Evolutionary conservation across 2,329 filamentous ascomycete species (phyloP).

Genomic region (Coniochaeta pulveracea): DNA sequence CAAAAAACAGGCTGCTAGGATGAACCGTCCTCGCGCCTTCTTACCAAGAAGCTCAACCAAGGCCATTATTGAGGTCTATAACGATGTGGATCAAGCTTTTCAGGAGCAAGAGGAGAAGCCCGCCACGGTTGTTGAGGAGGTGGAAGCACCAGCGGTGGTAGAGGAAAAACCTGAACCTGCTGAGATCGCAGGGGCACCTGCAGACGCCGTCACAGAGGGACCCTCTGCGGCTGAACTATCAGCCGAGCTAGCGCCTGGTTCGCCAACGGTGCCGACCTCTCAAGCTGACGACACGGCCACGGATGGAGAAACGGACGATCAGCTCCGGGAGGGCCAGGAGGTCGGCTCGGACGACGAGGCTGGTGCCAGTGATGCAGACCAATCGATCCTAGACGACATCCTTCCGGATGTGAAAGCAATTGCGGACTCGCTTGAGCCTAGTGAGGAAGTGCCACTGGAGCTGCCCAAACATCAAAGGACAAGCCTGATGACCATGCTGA

Average conservation of each 20-base stretch:
- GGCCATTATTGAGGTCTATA: conserved; percentile 91
- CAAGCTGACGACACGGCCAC: conserved; percentile 23
- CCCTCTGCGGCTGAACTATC: too few relatives aligned
- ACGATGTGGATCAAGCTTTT: conserved; percentile 85
- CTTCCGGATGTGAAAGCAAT: conserved; percentile 51
- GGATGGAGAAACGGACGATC: conserved; percentile 30
- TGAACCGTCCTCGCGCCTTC: conserved; percentile 65
- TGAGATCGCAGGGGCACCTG: too few relatives aligned
- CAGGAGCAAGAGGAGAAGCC: too few relatives aligned
- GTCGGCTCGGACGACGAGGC: conserved; percentile 61
- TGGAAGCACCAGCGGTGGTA: too few relatives aligned
- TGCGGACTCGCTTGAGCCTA: conserved; percentile 49
- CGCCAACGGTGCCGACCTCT: conserved; percentile 10
- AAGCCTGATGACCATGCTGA: conserved; percentile 88
- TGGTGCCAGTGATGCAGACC: conserved; percentile 60
- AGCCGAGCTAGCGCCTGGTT: conserved; percentile 6
- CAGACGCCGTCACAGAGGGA: too few relatives aligned
- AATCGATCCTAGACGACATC: conserved; percentile 57
- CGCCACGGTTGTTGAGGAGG: too few relatives aligned
- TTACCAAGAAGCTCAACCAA: conserved; percentile 82
- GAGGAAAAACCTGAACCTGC: too few relatives aligned
- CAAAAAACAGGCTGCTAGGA: conserved; percentile 67
- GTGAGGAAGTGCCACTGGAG: conserved; percentile 53
- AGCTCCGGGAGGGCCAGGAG: conserved; percentile 38
- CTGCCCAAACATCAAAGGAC: conserved; percentile 88